Base-by-base conservation (phyloP, 768 basidiomycete species). In the Coprinopsis strossmayeri region DNA sequence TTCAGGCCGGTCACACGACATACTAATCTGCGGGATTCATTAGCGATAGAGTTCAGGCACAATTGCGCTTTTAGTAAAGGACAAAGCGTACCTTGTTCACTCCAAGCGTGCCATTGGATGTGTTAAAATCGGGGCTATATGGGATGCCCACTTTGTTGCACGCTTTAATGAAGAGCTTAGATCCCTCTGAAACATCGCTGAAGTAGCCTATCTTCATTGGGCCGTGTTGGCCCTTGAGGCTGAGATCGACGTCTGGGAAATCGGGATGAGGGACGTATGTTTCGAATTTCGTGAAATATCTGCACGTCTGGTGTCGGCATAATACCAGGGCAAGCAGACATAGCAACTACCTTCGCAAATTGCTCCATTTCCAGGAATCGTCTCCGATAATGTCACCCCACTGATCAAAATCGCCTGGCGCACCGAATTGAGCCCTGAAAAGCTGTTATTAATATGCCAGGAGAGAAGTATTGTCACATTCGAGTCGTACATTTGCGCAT, bases 221-320 rank as follows among this genome's bases (percentile, higher is more conserved):
- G 0, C 83, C 82, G 1, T 64, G 49, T 3, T 67, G 60, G 1
- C 82, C 79, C 20, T 70, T 78, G 3, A 65, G 57, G 3, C 63
- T 61, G 2, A 61, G 54, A 44, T 81, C 70, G 5, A 82, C 76
- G 4, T 62, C 61, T 0, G 78, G 74, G 56, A 74, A 74, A 5
- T 63, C 57, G 2, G 69, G 62, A 50, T 75, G 65, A 1, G 75
- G 72, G 23, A 64, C 62, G 53, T 72, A 86, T 25, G 65, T 74
- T 56, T 86, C 83, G 24, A 84, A 82, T 53, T 80, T 84, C 34
- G 61, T 67, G 56, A 85, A 81, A 53, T 83, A 84, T n/a, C 84
- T 68, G 21, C 15, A 32, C 9, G 30, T 15, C 15, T 32, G 30
- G 7, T 20, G 53, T 13, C 27, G n/a, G 42, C 23, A 53, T 38